Evolutionary conservation across 2,329 filamentous ascomycete genomes (phyloP).

Genomic region (Stromatinia cepivora): DNA sequence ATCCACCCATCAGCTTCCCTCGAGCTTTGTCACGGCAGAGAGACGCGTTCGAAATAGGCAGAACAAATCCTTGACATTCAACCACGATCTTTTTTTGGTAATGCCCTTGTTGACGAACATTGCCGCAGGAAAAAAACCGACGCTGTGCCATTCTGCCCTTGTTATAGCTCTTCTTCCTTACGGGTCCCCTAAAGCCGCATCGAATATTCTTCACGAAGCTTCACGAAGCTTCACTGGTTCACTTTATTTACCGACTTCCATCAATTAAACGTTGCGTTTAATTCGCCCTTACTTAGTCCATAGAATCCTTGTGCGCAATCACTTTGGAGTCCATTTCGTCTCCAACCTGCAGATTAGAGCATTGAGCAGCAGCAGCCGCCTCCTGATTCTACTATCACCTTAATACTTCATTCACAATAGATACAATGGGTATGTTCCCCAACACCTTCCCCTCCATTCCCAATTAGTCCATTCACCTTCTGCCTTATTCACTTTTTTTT

Average conservation of each 20-base stretch:
- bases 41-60: constrained; percentile 23
- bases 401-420: constrained; percentile 24
- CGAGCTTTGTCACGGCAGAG: constrained; percentile 17
- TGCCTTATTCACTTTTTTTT: constrained; percentile 21
- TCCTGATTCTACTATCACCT: constrained; percentile 24
- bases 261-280: constrained; percentile 24
- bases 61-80: constrained; percentile 18
- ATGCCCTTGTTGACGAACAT: constrained; percentile 24
- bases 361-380: constrained; percentile 26
- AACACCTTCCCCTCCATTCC: constrained; percentile 20
- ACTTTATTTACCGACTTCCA: constrained; percentile 20
- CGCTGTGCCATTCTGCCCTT: constrained; percentile 24
- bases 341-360: constrained; percentile 25
- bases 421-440: constrained; percentile 26
- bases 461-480: constrained; percentile 22
- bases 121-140: constrained; percentile 23
- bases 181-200: constrained; percentile 23
- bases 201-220: constrained; percentile 11
- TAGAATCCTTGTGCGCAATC: constrained; percentile 25
- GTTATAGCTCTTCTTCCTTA: constrained; percentile 21
- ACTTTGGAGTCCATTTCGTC: constrained; percentile 25
- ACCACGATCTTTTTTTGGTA: constrained; percentile 8
- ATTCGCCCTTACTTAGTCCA: constrained; percentile 24
- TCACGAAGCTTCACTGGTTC: constrained; percentile 21
- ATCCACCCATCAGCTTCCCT: constrained; percentile 18